These are phyloP conservation scores for Micromonas pusilla DNA, from an alignment of 139 green algal genomes.

Conservation along the genomic window DNA sequence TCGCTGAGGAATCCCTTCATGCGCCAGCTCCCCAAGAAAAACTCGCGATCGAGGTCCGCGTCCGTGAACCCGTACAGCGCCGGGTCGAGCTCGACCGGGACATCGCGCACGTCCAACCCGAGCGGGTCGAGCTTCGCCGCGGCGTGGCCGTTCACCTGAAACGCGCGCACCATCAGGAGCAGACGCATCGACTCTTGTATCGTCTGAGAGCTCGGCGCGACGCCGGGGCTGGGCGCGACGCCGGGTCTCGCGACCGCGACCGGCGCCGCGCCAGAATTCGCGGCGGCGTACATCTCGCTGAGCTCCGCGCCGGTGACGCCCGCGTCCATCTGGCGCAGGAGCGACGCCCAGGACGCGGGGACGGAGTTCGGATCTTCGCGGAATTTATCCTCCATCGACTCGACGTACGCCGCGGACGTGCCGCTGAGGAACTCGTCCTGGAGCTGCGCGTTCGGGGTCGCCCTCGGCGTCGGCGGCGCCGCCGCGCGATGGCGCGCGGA, in stretches of 20 bases:
- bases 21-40: constrained; percentile 84
- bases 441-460: constrained; percentile 78
- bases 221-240: not conserved
- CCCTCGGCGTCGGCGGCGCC: constrained; percentile 11
- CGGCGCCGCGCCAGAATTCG: not conserved
- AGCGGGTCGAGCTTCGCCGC: constrained; percentile 86
- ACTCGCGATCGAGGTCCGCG: constrained; percentile 91
- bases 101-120: constrained; percentile 54
- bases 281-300: constrained; percentile 3
- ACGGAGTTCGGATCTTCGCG: constrained; percentile 67
- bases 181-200: constrained; percentile 92
- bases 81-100: constrained; percentile 63
- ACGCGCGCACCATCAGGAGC: constrained; percentile 84
- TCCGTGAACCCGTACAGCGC: constrained; percentile 88
- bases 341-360: constrained; percentile 75
- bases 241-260: not conserved
- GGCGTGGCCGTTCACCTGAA: constrained; percentile 76
- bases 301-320: constrained; percentile 10
- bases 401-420: constrained; percentile 73
- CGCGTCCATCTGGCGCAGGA: constrained; percentile 52
- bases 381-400: constrained; percentile 81
- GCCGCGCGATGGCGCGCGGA: too few species aligned
- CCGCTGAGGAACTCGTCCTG: constrained; percentile 91
- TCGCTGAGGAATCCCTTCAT: constrained; percentile 82
- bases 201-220: constrained; percentile 63